phyloP scores from a whole-genome alignment of 352 stramenopile genomes.

The Blastocystis sp. region DNA sequence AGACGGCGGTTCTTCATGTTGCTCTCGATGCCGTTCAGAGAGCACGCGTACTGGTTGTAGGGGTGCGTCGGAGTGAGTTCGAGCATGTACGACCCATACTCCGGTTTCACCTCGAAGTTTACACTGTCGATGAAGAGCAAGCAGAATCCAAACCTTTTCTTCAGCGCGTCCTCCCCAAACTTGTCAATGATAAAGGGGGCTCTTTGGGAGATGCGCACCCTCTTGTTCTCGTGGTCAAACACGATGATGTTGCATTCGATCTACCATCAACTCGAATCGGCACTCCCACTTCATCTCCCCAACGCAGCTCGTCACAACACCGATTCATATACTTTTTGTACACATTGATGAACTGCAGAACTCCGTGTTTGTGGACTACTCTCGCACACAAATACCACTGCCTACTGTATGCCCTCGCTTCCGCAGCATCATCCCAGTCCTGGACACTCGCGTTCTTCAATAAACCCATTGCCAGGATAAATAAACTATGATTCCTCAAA shows the following conservation, averaged over 20 bases:
- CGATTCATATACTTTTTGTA: conserved; percentile 72
- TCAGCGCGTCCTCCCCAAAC: conserved; percentile 47
- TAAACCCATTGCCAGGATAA: conserved; percentile 47
- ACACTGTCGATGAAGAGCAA: conserved; percentile 52
- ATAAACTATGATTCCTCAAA: neutral
- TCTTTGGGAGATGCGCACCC: conserved; percentile 80
- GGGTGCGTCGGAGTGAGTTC: conserved; percentile 89
- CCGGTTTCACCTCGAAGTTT: conserved; percentile 79
- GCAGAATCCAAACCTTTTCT: conserved; percentile 41
- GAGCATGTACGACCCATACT: conserved; percentile 99
- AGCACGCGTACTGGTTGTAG: conserved; percentile 88
- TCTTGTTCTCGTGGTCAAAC: conserved; percentile 71
- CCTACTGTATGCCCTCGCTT: conserved; percentile 35
- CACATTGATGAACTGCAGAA: conserved; percentile 72
- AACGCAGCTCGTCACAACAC: conserved; percentile 80
- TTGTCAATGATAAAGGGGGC: conserved; percentile 50
- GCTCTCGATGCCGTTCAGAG: conserved; percentile 89
- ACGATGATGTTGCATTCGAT: conserved; percentile 71
- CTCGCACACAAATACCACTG: too few relatives aligned
- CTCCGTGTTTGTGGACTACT: conserved; percentile 71
- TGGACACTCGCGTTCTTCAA: conserved; percentile 52
- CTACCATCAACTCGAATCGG: neutral
- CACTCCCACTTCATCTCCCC: conserved; percentile 89
- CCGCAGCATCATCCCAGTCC: conserved; percentile 46
- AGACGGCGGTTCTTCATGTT: conserved; percentile 94